phyloP scores from a whole-genome alignment of 1,139 yeast genomes.

The Ogataea hybrid region DNA sequence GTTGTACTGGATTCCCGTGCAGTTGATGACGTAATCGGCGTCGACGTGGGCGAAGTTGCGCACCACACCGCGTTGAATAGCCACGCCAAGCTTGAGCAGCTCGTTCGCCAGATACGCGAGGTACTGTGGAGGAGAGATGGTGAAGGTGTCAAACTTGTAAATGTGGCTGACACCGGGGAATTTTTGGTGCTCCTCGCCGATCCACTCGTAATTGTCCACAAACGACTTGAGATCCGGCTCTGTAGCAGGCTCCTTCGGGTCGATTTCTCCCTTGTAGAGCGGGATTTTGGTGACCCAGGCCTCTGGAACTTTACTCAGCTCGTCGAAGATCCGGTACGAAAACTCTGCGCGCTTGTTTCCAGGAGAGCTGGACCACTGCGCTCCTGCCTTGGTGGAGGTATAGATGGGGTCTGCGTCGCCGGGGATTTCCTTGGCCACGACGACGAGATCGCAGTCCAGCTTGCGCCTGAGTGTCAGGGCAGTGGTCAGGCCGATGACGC shows the following conservation, averaged over 20 bases:
- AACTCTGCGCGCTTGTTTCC: conserved; percentile 38
- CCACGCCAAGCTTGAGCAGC: conserved; percentile 37
- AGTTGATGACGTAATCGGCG: conserved; percentile 45
- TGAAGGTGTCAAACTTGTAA: conserved; percentile 31
- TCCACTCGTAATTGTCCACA: conserved; percentile 36
- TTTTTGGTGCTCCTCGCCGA: conserved; percentile 33
- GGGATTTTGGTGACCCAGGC: conserved; percentile 38
- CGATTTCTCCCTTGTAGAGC: conserved; percentile 34
- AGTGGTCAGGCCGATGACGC: conserved; percentile 29
- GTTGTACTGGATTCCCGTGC: conserved; percentile 42
- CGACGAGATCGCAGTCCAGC: conserved; percentile 37
- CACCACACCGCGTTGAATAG: conserved; percentile 34
- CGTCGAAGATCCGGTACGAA: conserved; percentile 40
- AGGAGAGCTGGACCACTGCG: conserved; percentile 51
- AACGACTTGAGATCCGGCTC: conserved; percentile 42
- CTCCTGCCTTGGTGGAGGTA: conserved; percentile 81
- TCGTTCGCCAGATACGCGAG: conserved; percentile 39
- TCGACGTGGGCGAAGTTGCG: conserved; percentile 33
- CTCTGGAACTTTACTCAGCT: conserved; percentile 38
- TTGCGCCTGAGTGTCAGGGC: conserved; percentile 21
- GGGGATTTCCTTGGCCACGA: conserved; percentile 59
- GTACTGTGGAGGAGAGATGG: conserved; percentile 45
- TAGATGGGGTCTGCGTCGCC: conserved; percentile 47
- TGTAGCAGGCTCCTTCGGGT: conserved; percentile 14
- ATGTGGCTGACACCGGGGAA: conserved; percentile 29